Percentiles rank a stretch among this genome's conserved stretches.
Conservation (phyloP, 1,139 yeast species). For the Blastobotrys arbuscula region DNA sequence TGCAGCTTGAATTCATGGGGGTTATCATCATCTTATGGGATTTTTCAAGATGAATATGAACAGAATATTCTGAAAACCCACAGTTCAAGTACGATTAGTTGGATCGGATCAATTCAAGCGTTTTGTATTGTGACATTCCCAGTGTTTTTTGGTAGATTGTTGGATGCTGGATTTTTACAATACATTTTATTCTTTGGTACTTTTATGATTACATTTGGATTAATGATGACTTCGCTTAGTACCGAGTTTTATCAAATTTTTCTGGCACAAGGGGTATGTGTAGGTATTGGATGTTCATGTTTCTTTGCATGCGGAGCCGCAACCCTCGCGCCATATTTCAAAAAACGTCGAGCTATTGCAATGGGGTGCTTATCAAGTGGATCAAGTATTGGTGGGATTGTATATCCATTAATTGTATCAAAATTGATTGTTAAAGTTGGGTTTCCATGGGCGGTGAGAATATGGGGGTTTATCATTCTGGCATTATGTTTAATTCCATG, state of each 20-base stretch:
- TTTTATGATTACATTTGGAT: conserved; percentile 40
- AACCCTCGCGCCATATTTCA: conserved; percentile 45
- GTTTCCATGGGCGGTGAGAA: conserved; percentile 33
- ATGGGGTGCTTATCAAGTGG: conserved; percentile 54
- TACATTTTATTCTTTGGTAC: conserved; percentile 42
- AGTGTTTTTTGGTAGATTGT: conserved; percentile 54
- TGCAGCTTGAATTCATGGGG: conserved; percentile 55
- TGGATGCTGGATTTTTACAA: conserved; percentile 41
- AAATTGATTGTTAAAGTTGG: conserved; percentile 29
- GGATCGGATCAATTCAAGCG: conserved; percentile 58
- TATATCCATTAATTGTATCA: conserved; percentile 31
- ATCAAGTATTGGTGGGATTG: conserved; percentile 42
- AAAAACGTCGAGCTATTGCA: conserved; percentile 48
- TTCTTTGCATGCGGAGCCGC: conserved; percentile 25
- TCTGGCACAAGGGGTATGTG: conserved; percentile 49
- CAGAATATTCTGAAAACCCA: conserved; percentile 41
- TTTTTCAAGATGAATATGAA: conserved; percentile 53
- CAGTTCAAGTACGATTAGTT: conserved; percentile 46
- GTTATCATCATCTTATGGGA: conserved; percentile 54
- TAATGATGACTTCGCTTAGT: conserved; percentile 50
- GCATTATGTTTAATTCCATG: conserved; percentile 25
- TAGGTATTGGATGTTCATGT: conserved; percentile 50
- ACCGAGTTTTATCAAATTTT: conserved; percentile 49
- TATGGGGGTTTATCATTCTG: conserved; percentile 29
- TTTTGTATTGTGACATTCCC: conserved; percentile 51